Base-by-base conservation (phyloP, 768 basidiomycete genomes). In the Baorangia bicolor region DNA sequence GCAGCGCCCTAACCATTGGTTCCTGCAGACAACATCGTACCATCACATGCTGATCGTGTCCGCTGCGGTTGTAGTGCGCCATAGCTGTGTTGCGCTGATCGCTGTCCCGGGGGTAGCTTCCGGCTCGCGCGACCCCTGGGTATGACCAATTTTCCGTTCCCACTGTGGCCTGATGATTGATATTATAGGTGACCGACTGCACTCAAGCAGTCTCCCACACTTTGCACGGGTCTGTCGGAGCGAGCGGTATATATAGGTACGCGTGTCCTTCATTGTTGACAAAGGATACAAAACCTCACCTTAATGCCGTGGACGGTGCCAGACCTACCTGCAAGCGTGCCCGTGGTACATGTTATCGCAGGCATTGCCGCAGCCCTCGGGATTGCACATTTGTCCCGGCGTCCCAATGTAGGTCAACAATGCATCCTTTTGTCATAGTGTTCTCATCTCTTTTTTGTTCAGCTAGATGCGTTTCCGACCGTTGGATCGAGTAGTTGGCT, bases 381-480 rank as follows among this genome's bases (percentile, higher is more conserved):
- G 4, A 12, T 50, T 14, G 30, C 23, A 11, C 51, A 21, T 30
- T 41, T 40, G 16, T 44, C 59, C 12, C 9, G 33, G 28, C 33
- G 48, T 16, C 47, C 51, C 4, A 53, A 49, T 18, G 55, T 62
- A 31, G 7, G 33, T 38, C 23, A 14, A 18, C 28, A 21, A 2
- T 6, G 13, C 11, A 20, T 16, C 9, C 28, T 4, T n/a, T 5
- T 43, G 35, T 25, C 28, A 16, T 8, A 3, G 1, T 35, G 5
- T 28, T 14, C 30, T 53, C 14, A 45, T n/a, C 14, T 8, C 20
- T 14, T 13, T 43, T 33, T 16, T 14, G 5, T 28, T 14, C 28
- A 71, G 72, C 39, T 70, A n/a, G 48, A 63, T 16, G 45, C 50
- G 13, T 65, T 75, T 10, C 72, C 74, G 0, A 61, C 69, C 4